Base-by-base conservation (phyloP, 441 rosid genomes). In the Adansonia grandidieri region DNA sequence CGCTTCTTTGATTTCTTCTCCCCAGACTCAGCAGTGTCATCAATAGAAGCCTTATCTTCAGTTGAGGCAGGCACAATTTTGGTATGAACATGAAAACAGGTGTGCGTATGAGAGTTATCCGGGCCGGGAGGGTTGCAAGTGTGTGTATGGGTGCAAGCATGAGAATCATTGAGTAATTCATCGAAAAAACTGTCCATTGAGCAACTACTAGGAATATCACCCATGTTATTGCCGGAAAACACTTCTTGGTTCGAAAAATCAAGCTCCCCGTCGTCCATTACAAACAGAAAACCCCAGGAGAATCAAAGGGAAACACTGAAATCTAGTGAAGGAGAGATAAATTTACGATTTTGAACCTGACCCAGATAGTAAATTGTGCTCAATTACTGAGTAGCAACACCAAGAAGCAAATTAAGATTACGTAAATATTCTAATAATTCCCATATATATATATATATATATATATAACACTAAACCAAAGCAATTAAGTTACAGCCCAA, bases 71-170 rank as follows among this genome's bases (percentile, higher is more conserved):
- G 84, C 64, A 96, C 90, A 69, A 93, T 88, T 85, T 93, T 94
- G 54, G 99, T 94, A 73, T 96, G 99, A 79, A 93, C 91, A 82
- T 96, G 99, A 66, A 87, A 87, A 83, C 99, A 96, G 14, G 98
- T 94, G 82, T 96, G 99, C 0, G 99, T 94, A 76, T 96, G 99
- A 0, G 96, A 91, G 74, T 84, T 87, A 84, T 96, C 99, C 0
- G 99, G 98, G 14, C 97, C 98, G 1, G 97, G 97, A 24, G 98
- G 98, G 64, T 96, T 92, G 73, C 99, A 96, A 40, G 97, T 94
- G 79, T 96, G 99, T 24, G 98, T 91, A 75, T 94, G 99, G 62
- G 92, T 94, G 77, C 98, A 96, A 1, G 99, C 96, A 77, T 90
- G 91, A 67, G 89, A 70, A 64, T 96, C 99, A 84, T 79, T 88